Evolutionary conservation across 495 filamentous ascomycete genomes (phyloP), one percentile per base, ranked within the genome.

Genomic region (Cetradonia linearis): DNA sequence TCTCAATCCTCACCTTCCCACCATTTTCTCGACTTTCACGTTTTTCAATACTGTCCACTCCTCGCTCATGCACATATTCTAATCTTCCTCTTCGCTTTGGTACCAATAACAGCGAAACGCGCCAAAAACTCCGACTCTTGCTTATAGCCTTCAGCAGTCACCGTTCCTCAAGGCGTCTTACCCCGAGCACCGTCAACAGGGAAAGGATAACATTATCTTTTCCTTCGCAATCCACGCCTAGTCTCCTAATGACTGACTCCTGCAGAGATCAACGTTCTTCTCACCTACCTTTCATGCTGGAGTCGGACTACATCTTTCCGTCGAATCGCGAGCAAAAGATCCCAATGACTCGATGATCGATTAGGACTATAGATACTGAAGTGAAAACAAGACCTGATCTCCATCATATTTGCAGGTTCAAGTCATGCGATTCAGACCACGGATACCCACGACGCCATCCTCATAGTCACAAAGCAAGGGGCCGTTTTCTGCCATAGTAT

Each of bases 401-500:
- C 3, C 6, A 40, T 10, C 30, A n/a, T 0, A 13, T 16, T 31
- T 23, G 25, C 42, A 44, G 10, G 14, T 52, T 42, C 33, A 50
- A 67, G 80, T 78, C 76, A 83, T 83, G 81, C 78, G 77, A 77
- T 72, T 78, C 77, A 73, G 69, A 34, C 46, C 52, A 59, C 58
- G 63, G 48, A 57, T 16, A 54, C 44, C 47, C 20, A 38, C 47
- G 55, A 65, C 55, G 23, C 59, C 38, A 62, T 61, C 59, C 13
- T 55, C 37, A 53, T 48, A 46, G 25, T 62, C 63, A 33, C 61
- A 42, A 62, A 49, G 18, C 18, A 52, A 55, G 37, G 38, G 78
- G 80, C 76, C 78, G 76, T 75, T 76, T 78, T 73, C 74, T 78
- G 78, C 79, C 84, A 81, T 87, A 95, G 85, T 91, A 96, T 96